phyloP scores from a whole-genome alignment of 129 eudicot genomes.

The Dittrichia graveolens region DNA sequence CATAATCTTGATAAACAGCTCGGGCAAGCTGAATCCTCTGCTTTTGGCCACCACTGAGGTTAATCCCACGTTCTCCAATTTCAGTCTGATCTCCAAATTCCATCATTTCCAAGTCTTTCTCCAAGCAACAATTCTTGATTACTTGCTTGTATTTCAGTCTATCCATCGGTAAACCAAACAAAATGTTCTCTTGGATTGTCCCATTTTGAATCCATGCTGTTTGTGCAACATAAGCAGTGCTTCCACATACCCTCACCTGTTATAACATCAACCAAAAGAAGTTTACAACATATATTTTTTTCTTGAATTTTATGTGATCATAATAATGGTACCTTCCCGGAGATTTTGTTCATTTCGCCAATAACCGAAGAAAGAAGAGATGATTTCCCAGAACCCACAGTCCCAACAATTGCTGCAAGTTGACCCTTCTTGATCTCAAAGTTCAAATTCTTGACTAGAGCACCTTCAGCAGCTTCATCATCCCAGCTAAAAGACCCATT shows the following conservation, averaged over 20 bases:
- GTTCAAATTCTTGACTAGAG: slow-evolving; percentile 57
- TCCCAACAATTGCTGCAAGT: slow-evolving; percentile 89
- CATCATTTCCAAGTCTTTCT: slow-evolving; percentile 89
- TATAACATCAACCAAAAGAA: not conserved
- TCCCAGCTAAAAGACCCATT: slow-evolving; percentile 86
- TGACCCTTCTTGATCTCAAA: slow-evolving; percentile 73
- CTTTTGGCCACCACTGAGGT: slow-evolving; percentile 94
- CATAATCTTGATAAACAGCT: slow-evolving; percentile 90
- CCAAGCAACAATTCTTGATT: slow-evolving; percentile 69
- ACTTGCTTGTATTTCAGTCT: slow-evolving; percentile 55
- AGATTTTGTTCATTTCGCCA: slow-evolving; percentile 77
- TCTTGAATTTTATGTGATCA: no score
- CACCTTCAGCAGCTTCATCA: slow-evolving; percentile 60
- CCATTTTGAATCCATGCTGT: slow-evolving; percentile 89
- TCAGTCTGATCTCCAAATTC: slow-evolving; percentile 88
- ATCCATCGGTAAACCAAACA: slow-evolving; percentile 73
- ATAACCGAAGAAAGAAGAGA: slow-evolving; percentile 66
- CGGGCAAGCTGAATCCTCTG: slow-evolving; percentile 93
- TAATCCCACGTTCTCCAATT: slow-evolving; percentile 88
- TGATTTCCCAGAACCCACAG: slow-evolving; percentile 92
- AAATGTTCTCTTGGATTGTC: slow-evolving; percentile 67
- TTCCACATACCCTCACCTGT: slow-evolving; percentile 77
- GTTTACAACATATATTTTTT: not conserved
- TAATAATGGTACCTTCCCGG: slow-evolving; percentile 50
- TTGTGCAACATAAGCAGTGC: slow-evolving; percentile 87